Evolutionary conservation across 2,329 filamentous ascomycete genomes (phyloP), one percentile per base, ranked within the genome.

Genomic region (Alternaria sp.): DNA sequence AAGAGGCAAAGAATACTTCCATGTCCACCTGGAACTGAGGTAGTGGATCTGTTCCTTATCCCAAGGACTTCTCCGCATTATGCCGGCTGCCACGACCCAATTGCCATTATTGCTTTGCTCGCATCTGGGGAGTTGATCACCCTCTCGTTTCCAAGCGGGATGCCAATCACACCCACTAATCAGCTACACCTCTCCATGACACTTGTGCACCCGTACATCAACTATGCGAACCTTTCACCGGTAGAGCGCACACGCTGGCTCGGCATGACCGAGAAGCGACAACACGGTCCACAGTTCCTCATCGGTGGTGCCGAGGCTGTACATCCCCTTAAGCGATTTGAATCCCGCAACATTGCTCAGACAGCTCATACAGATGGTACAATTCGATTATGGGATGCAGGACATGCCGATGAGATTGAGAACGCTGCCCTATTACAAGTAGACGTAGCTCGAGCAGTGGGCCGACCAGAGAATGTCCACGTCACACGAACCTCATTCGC

Each of bases 341-440:
- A 97, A 71, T 85, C 88, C 60, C 86, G 95, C 46, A 96, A 93
- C 56, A 86, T 98, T 42, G 85, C 97, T 6, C 90, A 94, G 61
- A 92, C 91, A 4, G 90, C 92, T 0, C 94, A 99, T 75, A 92
- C 90, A 3, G 95, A 99, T 77, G 92, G 93, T 52, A 96, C 91
- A 0, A 83, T 99, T n/a, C 85, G 93, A 31, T 82, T 98, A 6
- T 99, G 93, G 93, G 95, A 99, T 77, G 87, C 90, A 21, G 95
- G 95, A 0, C 91, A 96, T 70, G 91, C 88, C 13, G 95, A 99
- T 72, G 92, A 97, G 70, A 90, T 99, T 50, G 95, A 99, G 77
- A 98, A 98, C 70, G 84, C 87, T 11, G 82, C 83, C 4, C 84
- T 92, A 52, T 80, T 98, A 24, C 94, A 99, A 78, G 88, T 96